Conservation (phyloP, 73 alveolate genomes). For the Tetrahymena elliotti region DNA sequence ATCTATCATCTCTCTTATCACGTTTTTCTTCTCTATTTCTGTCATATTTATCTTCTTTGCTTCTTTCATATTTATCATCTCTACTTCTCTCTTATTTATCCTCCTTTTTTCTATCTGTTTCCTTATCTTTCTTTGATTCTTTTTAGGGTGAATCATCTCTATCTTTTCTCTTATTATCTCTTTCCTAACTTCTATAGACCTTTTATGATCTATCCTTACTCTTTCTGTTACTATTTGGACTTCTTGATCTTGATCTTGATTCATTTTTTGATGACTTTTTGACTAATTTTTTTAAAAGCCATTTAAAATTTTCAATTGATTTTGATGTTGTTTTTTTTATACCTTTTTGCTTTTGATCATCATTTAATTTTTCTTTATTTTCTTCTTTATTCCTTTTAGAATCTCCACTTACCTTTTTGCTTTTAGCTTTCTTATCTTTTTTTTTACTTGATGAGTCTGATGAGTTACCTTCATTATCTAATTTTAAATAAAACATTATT, state of each 20-base stretch:
- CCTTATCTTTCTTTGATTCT: background rate
- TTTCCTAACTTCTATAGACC: background rate
- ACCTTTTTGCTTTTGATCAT: background rate
- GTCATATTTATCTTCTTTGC: background rate
- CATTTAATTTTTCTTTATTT: background rate
- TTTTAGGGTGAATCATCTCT: background rate
- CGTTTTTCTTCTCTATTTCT: background rate
- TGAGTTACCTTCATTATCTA: background rate
- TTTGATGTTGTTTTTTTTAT: background rate
- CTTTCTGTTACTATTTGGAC: background rate
- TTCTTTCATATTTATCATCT: background rate
- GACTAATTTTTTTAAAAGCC: background rate
- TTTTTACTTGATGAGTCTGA: background rate
- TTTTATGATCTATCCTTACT: background rate
- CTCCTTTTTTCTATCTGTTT: background rate
- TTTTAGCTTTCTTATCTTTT: background rate
- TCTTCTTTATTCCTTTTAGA: background rate
- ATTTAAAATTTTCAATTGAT: too few species aligned
- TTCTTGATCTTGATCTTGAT: background rate
- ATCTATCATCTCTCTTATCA: background rate
- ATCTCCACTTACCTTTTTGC: background rate
- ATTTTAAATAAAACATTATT: background rate
- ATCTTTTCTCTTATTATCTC: background rate
- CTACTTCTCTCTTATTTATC: background rate
- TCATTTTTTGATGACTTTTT: background rate